Conservation (phyloP, 805 yeast genomes). For the Metschnikowia koreensis region DNA sequence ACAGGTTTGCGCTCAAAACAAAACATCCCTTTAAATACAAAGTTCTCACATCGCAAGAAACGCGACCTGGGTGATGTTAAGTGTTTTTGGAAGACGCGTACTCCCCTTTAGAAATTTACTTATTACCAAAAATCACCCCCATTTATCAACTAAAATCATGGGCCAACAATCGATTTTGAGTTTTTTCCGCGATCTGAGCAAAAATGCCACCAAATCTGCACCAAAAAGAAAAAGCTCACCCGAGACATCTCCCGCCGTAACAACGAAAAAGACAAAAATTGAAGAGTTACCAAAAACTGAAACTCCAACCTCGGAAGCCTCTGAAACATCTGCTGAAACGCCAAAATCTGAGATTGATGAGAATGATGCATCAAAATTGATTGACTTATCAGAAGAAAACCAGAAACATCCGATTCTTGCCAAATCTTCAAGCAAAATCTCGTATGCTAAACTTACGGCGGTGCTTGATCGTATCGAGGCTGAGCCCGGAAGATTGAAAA, state of each 20-base stretch:
- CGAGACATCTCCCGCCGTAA: constrained; percentile 3
- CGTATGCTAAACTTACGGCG: constrained; percentile 47
- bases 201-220: background rate
- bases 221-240: constrained; percentile 3
- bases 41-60: background rate
- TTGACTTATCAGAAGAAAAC: constrained; percentile 13
- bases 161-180: constrained; percentile 18
- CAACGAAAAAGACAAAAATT: background rate
- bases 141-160: constrained; percentile 5
- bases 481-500: constrained; percentile 81
- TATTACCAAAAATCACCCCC: background rate
- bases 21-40: background rate
- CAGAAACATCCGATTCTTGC: constrained; percentile 12
- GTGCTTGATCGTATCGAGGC: constrained; percentile 76
- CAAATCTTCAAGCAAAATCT: constrained; percentile 19
- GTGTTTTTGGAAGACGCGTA: constrained; percentile 9
- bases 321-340: background rate
- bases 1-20: background rate
- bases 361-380: constrained; percentile 12
- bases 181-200: constrained; percentile 15
- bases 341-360: background rate
- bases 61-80: constrained; percentile 8
- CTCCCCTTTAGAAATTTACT: background rate
- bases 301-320: background rate
- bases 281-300: background rate